Percentiles rank a stretch among this genome's conserved stretches.
phyloP scores from a whole-genome alignment of 2,329 filamentous ascomycete species.

The Venturia aucupariae region DNA sequence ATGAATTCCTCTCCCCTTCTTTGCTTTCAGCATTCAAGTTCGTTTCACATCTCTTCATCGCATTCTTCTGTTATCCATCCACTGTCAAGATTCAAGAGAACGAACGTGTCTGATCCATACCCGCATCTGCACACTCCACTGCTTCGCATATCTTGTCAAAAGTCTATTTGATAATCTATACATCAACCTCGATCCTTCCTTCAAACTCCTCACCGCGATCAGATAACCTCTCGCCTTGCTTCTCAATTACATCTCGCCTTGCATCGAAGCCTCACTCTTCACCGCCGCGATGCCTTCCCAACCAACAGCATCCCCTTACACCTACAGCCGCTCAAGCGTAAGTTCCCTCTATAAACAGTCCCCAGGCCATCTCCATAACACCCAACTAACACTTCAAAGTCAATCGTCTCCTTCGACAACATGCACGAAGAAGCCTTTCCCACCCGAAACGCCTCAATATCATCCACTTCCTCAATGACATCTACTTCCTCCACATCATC shows the following conservation, averaged over 20 bases:
- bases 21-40: background rate
- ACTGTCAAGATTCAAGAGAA: background rate
- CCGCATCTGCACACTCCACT: background rate
- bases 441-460: background rate
- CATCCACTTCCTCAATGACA: background rate
- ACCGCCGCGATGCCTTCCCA: background rate
- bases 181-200: background rate
- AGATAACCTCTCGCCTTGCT: background rate
- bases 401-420: constrained; percentile 7
- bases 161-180: background rate
- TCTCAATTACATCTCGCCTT: background rate
- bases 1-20: background rate
- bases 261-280: background rate
- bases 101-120: background rate
- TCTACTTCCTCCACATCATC: background rate
- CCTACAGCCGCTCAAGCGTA: constrained; percentile 6
- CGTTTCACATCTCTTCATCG: background rate
- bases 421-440: constrained; percentile 1
- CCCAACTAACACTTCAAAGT: background rate
- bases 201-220: background rate
- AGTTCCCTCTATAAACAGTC: background rate
- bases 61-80: background rate
- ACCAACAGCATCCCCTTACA: constrained; percentile 3
- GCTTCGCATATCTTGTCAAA: background rate
- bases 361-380: background rate